Evolutionary conservation across 2,329 filamentous ascomycete genomes (phyloP), one percentile per base, ranked within the genome.

Genomic region (Fusarium chlamydosporum): DNA sequence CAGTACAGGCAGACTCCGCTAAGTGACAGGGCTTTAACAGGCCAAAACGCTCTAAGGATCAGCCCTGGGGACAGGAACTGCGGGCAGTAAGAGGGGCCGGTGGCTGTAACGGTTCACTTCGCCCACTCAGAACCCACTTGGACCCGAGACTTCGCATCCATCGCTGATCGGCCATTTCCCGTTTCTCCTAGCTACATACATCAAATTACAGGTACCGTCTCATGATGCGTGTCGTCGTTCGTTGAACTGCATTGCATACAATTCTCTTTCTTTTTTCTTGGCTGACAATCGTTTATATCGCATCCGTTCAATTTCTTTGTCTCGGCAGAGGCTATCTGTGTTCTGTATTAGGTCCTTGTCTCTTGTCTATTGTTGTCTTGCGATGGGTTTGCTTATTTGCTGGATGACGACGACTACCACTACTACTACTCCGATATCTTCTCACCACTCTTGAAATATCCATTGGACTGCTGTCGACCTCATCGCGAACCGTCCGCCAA

Each of bases 401-500:
- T 68, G 48, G 65, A 65, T 73, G 57, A 72, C 71, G 68, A 73
- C 71, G 60, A 63, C 60, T 60, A 23, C 23, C 23, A 23, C 23
- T 3, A 43, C 34, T 58, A 54, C 46, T 51, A 27, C 35, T 35
- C 23, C 33, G 27, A 42, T 61, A 63, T 46, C 65, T 61, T 62
- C 65, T 63, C 70, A 70, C 65, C 45, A 61, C 40, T 58, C 34
- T 47, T 60, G 40, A 40, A 42, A 60, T 18, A 43, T 31, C n/a
- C 38, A 31, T 41, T 31, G 26, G 13, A 64, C 46, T 38, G 42
- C 38, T 58, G 46, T 27, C 34, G 46, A 27, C 33, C 50, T 58
- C 37, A 26, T 12, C 43, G 42, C 37, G 34, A 27, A 29, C 16
- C 40, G 37, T 51, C 61, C 35, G 42, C 56, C 51, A 54, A 53